Evolutionary conservation across 2,329 filamentous ascomycete species (phyloP).

Genomic region (Aureobasidium melanogenum): DNA sequence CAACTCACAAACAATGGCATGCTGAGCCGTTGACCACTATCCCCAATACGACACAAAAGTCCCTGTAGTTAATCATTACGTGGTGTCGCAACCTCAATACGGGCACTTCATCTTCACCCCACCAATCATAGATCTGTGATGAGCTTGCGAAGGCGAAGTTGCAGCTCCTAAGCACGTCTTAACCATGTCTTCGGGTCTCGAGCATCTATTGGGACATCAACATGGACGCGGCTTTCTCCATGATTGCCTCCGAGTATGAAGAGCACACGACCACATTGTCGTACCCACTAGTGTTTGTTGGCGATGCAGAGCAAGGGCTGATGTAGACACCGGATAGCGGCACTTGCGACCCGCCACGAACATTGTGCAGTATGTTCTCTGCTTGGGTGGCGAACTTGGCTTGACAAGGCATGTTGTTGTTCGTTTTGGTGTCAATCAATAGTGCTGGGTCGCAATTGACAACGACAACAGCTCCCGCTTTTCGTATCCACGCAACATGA

Average conservation of each 20-base stretch:
- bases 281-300: background rate
- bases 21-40: background rate
- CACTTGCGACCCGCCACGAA: background rate
- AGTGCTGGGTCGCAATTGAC: conserved; percentile 39
- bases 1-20: background rate
- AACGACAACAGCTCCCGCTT: conserved; percentile 52
- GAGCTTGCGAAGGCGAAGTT: background rate
- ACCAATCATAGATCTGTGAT: background rate
- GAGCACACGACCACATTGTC: conserved; percentile 7
- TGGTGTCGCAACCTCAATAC: background rate
- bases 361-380: background rate
- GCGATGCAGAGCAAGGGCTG: background rate
- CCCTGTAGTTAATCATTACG: background rate
- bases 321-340: background rate
- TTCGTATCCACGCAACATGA: conserved; percentile 54
- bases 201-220: background rate
- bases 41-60: background rate
- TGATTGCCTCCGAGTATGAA: background rate
- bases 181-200: background rate
- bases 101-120: background rate
- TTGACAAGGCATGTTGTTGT: conserved; percentile 15
- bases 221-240: conserved; percentile 1
- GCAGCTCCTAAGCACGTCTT: background rate
- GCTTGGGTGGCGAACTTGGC: conserved; percentile 18
- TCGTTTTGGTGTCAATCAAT: conserved; percentile 27